Percentiles rank a stretch among this genome's conserved stretches.
phyloP scores from a whole-genome alignment of 306 rosid species.

The Quercus wislizeni region DNA sequence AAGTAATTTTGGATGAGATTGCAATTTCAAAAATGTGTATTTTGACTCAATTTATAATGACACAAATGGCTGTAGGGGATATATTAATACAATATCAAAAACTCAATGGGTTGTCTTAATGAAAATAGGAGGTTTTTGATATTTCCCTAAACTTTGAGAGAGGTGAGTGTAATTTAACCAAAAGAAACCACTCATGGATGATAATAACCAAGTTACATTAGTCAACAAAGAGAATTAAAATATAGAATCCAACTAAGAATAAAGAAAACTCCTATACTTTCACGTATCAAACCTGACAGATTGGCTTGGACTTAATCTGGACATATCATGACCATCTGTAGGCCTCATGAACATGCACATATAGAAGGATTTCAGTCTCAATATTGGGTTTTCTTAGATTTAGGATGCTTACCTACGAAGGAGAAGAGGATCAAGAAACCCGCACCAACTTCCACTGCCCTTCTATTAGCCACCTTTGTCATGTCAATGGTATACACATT shows the following conservation, averaged over 20 bases:
- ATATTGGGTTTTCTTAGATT: neutral
- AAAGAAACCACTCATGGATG: neutral
- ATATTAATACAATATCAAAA: no score
- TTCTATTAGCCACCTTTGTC: slow-evolving; percentile 84
- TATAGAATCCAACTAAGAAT: neutral
- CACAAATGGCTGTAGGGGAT: no score
- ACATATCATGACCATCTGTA: neutral
- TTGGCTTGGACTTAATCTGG: neutral
- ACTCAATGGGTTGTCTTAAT: no score
- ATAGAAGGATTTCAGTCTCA: slow-evolving; percentile 1
- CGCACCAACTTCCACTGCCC: slow-evolving; percentile 75
- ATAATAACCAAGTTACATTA: neutral
- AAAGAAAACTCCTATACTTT: neutral
- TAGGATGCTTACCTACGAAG: slow-evolving; percentile 50
- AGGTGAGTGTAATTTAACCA: no score
- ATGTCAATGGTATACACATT: slow-evolving; percentile 65
- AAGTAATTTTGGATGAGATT: no score
- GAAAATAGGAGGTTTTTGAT: no score
- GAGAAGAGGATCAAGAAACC: slow-evolving; percentile 75
- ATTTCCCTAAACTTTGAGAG: no score
- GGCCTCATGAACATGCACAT: neutral
- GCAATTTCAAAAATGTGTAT: no score
- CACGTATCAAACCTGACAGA: neutral
- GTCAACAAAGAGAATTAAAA: neutral
- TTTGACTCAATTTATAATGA: no score